Base-by-base conservation (phyloP, 2,329 filamentous ascomycete genomes). In the Endoconidiophora polonica region DNA sequence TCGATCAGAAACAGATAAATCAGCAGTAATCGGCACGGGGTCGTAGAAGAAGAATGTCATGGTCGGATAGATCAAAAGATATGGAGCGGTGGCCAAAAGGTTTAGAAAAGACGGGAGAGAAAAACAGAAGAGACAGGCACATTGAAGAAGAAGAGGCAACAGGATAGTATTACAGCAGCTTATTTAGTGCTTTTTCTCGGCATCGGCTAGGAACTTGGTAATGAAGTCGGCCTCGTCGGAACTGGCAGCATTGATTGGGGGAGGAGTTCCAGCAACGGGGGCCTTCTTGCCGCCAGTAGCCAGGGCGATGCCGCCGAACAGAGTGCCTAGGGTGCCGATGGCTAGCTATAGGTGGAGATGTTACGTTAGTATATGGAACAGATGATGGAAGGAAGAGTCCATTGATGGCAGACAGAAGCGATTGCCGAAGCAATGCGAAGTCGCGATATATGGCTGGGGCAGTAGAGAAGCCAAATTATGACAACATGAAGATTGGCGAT, bases 201-300 rank as follows among this genome's bases (percentile, higher is more conserved):
- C 33, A 23, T 54, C 48, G 9, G 52, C 46, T n/a, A 54, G 71
- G 67, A 64, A 78, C 75, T 77, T 76, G 44, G 51, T 53, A 69
- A 79, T 77, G 65, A 79, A 79, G 62, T 77, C 73, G 63, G 71
- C 73, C 68, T 79, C 75, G 61, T 77, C 75, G 59, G 73, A 68
- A 66, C 69, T 76, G 48, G 72, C 70, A 54, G 75, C 75, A 63
- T 78, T 77, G 68, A 79, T 75, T 46, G 75, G 75, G 55, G 75
- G 75, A 46, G 70, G 62, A 53, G 69, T 66, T 44, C 61, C 58
- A 55, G 70, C 67, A 41, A 66, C 59, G 53, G 67, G 63, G 45
- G 62, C 57, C 56, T 65, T 65, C 61, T 67, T 62, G 54, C 74
- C 69, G 45, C 65, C 62, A 50, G 65, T 53, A 49, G 66, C 64